phyloP scores from a whole-genome alignment of 2,329 filamentous ascomycete species.

The Fusarium anguioides region DNA sequence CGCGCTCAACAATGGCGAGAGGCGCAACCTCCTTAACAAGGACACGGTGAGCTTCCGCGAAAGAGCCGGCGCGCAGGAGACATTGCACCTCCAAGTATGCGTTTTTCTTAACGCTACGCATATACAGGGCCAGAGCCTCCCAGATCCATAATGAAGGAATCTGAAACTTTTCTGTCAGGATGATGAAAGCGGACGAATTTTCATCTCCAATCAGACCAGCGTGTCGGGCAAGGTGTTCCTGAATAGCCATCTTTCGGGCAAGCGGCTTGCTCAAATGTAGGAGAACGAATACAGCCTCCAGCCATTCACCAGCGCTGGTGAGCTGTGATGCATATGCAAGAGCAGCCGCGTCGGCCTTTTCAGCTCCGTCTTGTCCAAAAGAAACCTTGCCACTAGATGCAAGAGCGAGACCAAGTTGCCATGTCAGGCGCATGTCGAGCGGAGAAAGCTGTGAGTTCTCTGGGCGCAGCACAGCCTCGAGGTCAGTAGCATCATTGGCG shows the following conservation, averaged over 20 bases:
- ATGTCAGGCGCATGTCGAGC: slow-evolving; percentile 80
- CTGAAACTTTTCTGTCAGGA: slow-evolving; percentile 71
- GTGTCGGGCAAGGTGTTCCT: slow-evolving; percentile 79
- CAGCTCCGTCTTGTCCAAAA: slow-evolving; percentile 64
- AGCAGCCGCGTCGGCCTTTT: slow-evolving; percentile 74
- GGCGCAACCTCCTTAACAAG: slow-evolving; percentile 86
- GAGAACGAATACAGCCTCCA: slow-evolving; percentile 80
- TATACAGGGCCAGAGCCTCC: slow-evolving; percentile 85
- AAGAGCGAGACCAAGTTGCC: slow-evolving; percentile 83
- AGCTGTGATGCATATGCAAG: slow-evolving; percentile 73
- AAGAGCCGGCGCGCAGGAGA: slow-evolving; percentile 80
- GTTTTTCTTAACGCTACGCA: slow-evolving; percentile 77
- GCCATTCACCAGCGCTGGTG: slow-evolving; percentile 72
- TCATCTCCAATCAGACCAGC: slow-evolving; percentile 73
- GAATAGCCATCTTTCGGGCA: slow-evolving; percentile 73
- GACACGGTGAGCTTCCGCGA: slow-evolving; percentile 84
- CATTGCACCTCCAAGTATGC: slow-evolving; percentile 79
- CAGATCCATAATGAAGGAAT: slow-evolving; percentile 85
- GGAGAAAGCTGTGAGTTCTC: slow-evolving; percentile 81
- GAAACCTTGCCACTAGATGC: slow-evolving; percentile 61
- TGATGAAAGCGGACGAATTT: slow-evolving; percentile 65
- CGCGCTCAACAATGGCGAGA: slow-evolving; percentile 80
- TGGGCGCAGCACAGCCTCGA: slow-evolving; percentile 80
- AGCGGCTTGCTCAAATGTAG: slow-evolving; percentile 75
- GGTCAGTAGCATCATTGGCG: slow-evolving; percentile 64